Evolutionary conservation across 495 filamentous ascomycete genomes (phyloP), one percentile per base, ranked within the genome.

Genomic region (Delitschia confertaspora): DNA sequence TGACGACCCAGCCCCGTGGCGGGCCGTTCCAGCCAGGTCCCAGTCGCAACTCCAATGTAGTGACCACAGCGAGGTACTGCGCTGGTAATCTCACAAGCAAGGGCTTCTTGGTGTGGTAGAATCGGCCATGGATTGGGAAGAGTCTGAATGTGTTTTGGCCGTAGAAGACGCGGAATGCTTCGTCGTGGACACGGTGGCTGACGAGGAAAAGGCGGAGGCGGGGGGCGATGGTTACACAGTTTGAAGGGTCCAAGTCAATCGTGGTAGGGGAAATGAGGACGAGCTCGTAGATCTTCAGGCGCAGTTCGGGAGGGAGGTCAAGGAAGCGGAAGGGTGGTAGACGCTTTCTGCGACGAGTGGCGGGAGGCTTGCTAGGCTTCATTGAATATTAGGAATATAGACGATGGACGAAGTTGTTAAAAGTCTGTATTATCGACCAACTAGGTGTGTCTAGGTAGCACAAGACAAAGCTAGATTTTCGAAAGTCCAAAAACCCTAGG

Each of bases 1-100:
- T 79, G 19, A 87, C 78, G 2, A 72, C 70, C 85, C 85, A 91
- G 33, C 78, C 74, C 8, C 66, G 64, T 1, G 85, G 86, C 2
- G 86, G 85, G 33, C 70, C 70, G 11, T 68, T 82, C 81, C 82
- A 94, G 37, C 84, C 85, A 0, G 84, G 84, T 0, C 86, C 86
- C 1, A 94, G 64, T 7, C 86, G 78, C 47, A 93, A 62, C 54
- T 93, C 83, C 33, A 91, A 67, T 1, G 75, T 76, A 3, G 70
- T 78, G 38, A 94, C 66, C 16, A 66, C 73, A 5, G 69, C 61
- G 27, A 81, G 78, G 66, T 88, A 85, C 17, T 68, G 69, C 11
- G 71, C 58, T 11, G 78, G 76, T 46, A 88, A 68, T 18, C 80
- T 76, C 6, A 80, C 74, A 14, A 83, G 66, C 2, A 84, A 68